A percentile compares a stretch with the other conserved stretches of the same genome.
These are phyloP conservation scores for Emericellopsis atlantica DNA, from an alignment of 2,329 filamentous ascomycete genomes.

Conservation along the genomic window DNA sequence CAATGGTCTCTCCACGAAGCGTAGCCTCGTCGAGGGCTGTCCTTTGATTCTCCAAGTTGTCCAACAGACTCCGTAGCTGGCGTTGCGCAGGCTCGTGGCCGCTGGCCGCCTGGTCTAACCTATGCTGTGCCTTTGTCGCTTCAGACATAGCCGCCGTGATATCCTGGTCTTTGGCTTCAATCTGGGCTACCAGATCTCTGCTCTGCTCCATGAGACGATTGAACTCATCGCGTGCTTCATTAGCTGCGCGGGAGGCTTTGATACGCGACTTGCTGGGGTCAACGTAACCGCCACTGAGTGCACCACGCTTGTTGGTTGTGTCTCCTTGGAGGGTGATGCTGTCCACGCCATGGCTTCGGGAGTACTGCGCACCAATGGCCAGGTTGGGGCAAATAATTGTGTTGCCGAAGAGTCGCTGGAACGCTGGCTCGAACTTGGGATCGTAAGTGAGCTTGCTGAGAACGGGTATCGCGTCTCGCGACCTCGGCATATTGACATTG, in stretches of 20 bases:
- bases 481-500: conserved; percentile 65
- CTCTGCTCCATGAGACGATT: conserved; percentile 55
- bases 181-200: conserved; percentile 51
- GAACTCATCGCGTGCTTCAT: conserved; percentile 62
- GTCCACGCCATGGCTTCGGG: conserved; percentile 80
- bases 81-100: conserved; percentile 70
- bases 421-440: conserved; percentile 64
- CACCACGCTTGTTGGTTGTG: conserved; percentile 87
- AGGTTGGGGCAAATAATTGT: conserved; percentile 89
- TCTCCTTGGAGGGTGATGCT: conserved; percentile 94
- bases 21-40: conserved; percentile 61
- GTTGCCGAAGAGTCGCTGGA: conserved; percentile 91
- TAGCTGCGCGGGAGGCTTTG: conserved; percentile 67
- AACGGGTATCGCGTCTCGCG: conserved; percentile 77
- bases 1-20: conserved; percentile 52
- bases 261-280: conserved; percentile 77
- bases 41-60: conserved; percentile 59
- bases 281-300: conserved; percentile 88
- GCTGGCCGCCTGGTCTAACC: conserved; percentile 63
- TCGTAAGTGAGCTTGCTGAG: conserved; percentile 78
- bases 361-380: conserved; percentile 78
- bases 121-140: conserved; percentile 70
- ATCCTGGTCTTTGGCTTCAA: conserved; percentile 74
- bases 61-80: conserved; percentile 65
- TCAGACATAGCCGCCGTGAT: conserved; percentile 80